Conservation (phyloP, 192 early-diverging fungal genomes). For the Dimargaris cristalligena region DNA sequence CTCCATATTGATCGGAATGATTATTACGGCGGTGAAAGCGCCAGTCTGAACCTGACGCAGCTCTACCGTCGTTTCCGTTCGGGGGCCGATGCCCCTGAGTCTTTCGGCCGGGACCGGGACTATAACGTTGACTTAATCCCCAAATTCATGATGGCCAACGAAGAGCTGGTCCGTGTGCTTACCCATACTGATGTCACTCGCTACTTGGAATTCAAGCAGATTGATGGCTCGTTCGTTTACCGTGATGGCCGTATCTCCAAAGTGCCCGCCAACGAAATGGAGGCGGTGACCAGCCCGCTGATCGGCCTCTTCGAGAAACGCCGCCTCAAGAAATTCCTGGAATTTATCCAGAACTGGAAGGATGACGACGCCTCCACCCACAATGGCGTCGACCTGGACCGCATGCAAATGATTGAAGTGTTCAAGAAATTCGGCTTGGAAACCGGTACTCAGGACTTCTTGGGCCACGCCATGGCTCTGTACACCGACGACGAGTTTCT, state of each 20-base stretch:
- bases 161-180: constrained; percentile 92
- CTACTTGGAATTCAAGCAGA: constrained; percentile 95
- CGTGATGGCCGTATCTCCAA: constrained; percentile 82
- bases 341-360: constrained; percentile 84
- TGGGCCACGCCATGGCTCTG: constrained; percentile 94
- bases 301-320: constrained; percentile 94
- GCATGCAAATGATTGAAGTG: constrained; percentile 57
- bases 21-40: constrained; percentile 96
- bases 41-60: constrained; percentile 91
- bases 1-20: constrained; percentile 86
- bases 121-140: constrained; percentile 97
- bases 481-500: constrained; percentile 80
- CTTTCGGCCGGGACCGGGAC: constrained; percentile 63
- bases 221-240: constrained; percentile 85
- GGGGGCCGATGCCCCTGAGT: constrained; percentile 27
- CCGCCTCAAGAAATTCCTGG: constrained; percentile 84
- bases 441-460: constrained; percentile 88
- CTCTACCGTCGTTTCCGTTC: constrained; percentile 55
- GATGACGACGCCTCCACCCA: constrained; percentile 70
- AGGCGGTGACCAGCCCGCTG: constrained; percentile 69
- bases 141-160: constrained; percentile 99
- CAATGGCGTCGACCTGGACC: constrained; percentile 65
- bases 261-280: constrained; percentile 80
- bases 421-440: constrained; percentile 88
- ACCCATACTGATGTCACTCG: constrained; percentile 96